Evolutionary conservation across 768 basidiomycete species (phyloP), one percentile per base, ranked within the genome.

Genomic region (Rhodotorula babjevae): DNA sequence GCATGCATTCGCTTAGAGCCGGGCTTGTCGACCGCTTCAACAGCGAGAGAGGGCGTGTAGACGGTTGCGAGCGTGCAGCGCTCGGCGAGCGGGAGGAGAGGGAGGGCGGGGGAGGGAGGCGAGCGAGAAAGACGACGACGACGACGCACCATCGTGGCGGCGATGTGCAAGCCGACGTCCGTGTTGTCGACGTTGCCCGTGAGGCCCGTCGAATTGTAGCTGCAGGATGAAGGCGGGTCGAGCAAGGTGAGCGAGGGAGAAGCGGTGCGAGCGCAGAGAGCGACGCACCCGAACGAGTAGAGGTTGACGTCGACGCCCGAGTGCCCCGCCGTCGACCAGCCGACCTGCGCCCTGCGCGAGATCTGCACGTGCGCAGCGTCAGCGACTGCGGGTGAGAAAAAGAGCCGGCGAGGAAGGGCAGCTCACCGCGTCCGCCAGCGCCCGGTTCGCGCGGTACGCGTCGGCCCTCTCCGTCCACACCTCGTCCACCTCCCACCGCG

Each of bases 251-350:
- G 15, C 67, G 62, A 52, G 76, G 68, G 57, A 18, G 33, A 42
- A 56, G 15, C 25, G 21, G 29, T 16, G 55, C 4, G 27, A 4
- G 52, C 40, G 3, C 14, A 10, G 46, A 4, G 42, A 29, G 6
- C 19, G 12, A 29, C 67, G 52, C 25, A 50, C 27, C 75, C 69
- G 19, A 75, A 70, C 18, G 76, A 74, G 50, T 78, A 79, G 6
- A 79, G 70, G 40, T 77, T 73, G 47, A 79, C 78, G 61, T 78
- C 77, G 1, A 79, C 77, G 12, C 76, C 77, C 5, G 68, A 69
- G 61, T 80, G 78, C 0, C 79, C 79, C 2, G 76, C 68, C 0
- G 78, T 79, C 8, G 73, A 72, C 79, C 79, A 80, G 0, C 78
- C 79, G 16, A 80, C 31, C 53, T 80, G 78, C 47, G 78, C 78